A percentile compares a stretch with the other conserved stretches of the same genome.
These are phyloP conservation scores for Neocatenulostroma microsporum DNA, from an alignment of 2,329 filamentous ascomycete species.

Conservation along the genomic window DNA sequence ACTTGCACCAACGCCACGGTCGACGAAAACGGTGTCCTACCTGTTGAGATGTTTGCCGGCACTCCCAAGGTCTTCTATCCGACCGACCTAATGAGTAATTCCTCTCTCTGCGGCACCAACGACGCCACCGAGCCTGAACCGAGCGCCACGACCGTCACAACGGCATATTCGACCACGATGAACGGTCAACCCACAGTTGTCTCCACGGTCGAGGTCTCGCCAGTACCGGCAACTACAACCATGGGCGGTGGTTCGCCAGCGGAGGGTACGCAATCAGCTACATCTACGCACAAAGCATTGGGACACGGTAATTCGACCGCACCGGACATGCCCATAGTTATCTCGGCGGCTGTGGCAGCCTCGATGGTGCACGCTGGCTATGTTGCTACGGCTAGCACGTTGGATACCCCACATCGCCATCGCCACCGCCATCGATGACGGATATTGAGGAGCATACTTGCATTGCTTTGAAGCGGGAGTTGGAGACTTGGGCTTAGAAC, in stretches of 20 bases:
- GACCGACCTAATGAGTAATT: conserved; percentile 15
- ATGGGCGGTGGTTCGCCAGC: too few species aligned
- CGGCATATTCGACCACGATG: conserved; percentile 1
- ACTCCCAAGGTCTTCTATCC: conserved; percentile 31
- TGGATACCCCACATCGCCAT: too few species aligned
- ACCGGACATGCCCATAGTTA: conserved; percentile 1
- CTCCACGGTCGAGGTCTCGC: neutral
- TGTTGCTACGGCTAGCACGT: neutral
- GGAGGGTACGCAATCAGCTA: neutral
- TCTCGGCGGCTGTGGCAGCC: conserved; percentile 3
- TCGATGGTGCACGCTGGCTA: neutral
- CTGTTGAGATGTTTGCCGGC: conserved; percentile 28
- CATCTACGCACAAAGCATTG: neutral
- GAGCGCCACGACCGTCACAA: conserved; percentile 4
- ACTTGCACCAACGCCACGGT: conserved; percentile 26
- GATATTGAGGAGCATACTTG: too few species aligned
- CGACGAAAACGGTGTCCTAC: conserved; percentile 20
- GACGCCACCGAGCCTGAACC: neutral
- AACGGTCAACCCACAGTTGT: conserved; percentile 4
- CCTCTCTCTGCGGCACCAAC: conserved; percentile 19
- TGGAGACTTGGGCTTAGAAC: too few species aligned
- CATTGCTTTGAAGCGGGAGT: too few species aligned
- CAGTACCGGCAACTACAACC: neutral
- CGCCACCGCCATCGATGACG: too few species aligned
- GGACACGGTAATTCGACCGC: neutral